A percentile compares a stretch with the other conserved stretches of the same genome.
These are phyloP conservation scores for Pisolithus microcarpus DNA, from an alignment of 768 basidiomycete genomes.

Conservation along the genomic window DNA sequence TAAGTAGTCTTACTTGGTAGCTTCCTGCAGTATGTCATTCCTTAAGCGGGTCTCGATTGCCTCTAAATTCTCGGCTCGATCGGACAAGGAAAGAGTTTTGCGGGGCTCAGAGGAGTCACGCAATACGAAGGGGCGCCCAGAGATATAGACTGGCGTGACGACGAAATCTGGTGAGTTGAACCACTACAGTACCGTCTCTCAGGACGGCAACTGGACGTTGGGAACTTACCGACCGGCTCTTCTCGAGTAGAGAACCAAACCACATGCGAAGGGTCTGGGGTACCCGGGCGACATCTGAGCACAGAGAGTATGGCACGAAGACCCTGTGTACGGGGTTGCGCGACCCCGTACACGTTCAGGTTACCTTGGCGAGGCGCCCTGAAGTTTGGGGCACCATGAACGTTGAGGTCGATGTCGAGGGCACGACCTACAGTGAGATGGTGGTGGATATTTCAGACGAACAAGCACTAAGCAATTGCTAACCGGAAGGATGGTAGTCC, in stretches of 20 bases:
- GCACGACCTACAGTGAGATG: conserved; percentile 56
- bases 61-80: conserved; percentile 92
- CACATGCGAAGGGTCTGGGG: conserved; percentile 58
- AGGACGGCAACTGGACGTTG: background rate
- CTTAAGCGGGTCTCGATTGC: conserved; percentile 86
- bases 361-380: conserved; percentile 70
- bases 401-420: conserved; percentile 81
- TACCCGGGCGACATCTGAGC: conserved; percentile 65
- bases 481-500: conserved; percentile 78
- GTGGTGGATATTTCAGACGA: conserved; percentile 3
- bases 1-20: conserved; percentile 42
- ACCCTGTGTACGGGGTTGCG: conserved; percentile 91
- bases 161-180: background rate
- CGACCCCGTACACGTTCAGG: conserved; percentile 90
- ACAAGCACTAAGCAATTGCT: conserved; percentile 8
- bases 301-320: conserved; percentile 84
- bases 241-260: conserved; percentile 98
- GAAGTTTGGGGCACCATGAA: conserved; percentile 96
- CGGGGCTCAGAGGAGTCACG: conserved; percentile 82
- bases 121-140: conserved; percentile 87
- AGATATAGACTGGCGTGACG: conserved; percentile 62
- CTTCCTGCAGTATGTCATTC: conserved; percentile 85
- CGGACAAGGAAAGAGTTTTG: conserved; percentile 71
- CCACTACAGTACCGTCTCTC: background rate
- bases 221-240: conserved; percentile 76